Evolutionary conservation across 768 basidiomycete species (phyloP).

Genomic region (Phaeotremella skinneri): DNA sequence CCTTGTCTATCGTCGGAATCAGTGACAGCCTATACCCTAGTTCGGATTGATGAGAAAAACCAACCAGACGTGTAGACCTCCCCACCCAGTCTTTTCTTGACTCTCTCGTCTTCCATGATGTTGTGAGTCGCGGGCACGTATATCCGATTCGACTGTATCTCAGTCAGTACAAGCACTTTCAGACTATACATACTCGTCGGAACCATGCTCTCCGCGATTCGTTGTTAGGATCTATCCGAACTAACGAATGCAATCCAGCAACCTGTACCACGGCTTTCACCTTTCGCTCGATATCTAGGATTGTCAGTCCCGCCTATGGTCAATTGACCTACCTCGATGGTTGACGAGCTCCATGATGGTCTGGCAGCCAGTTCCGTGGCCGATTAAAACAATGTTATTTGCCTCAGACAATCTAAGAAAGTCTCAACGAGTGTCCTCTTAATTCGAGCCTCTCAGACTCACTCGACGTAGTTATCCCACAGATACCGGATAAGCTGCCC

Average conservation of each 20-base stretch:
- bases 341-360: conserved; percentile 72
- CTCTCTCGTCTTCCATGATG: conserved; percentile 50
- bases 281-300: conserved; percentile 58
- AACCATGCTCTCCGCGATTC: conserved; percentile 71
- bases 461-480: conserved; percentile 98
- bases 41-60: conserved; percentile 23
- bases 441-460: conserved; percentile 45
- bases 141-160: conserved; percentile 32
- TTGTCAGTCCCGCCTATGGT: conserved; percentile 28
- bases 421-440: neutral
- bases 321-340: conserved; percentile 59
- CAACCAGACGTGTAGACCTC: conserved; percentile 63
- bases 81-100: conserved; percentile 63
- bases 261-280: conserved; percentile 77
- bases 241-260: conserved; percentile 59
- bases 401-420: conserved; percentile 66
- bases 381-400: conserved; percentile 72
- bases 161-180: neutral
- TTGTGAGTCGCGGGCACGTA: conserved; percentile 66
- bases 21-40: neutral
- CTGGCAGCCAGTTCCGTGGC: conserved; percentile 80
- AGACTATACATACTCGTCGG: conserved; percentile 57
- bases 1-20: conserved; percentile 59
- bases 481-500: conserved; percentile 71
- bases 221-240: conserved; percentile 53